These are phyloP conservation scores for Xylariales sp. DNA, from an alignment of 2,329 filamentous ascomycete species.

Conservation along the genomic window DNA sequence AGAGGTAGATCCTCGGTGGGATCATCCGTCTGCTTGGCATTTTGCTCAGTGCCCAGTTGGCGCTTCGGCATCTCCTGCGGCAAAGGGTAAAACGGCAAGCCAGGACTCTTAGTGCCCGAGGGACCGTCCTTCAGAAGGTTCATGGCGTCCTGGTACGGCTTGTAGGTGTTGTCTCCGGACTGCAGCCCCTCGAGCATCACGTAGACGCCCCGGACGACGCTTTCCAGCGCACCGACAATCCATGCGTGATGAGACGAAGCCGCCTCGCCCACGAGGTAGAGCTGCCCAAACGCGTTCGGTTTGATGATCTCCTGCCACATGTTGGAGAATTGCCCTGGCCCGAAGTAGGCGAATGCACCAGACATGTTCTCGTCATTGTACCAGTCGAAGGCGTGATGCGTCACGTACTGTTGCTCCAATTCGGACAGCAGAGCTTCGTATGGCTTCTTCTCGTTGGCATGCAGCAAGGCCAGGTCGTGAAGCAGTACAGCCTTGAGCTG, in stretches of 20 bases:
- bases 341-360: conserved; percentile 30
- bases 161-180: not conserved
- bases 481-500: conserved; percentile 24
- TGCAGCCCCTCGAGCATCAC: not conserved
- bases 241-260: conserved; percentile 27
- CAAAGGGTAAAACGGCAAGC: not conserved
- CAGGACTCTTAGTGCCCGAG: not conserved
- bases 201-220: conserved; percentile 13
- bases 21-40: not conserved
- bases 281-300: conserved; percentile 15
- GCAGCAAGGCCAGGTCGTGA: conserved; percentile 24
- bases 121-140: not conserved
- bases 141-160: not conserved
- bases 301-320: conserved; percentile 22
- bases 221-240: conserved; percentile 28
- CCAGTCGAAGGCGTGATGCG: conserved; percentile 27
- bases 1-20: not conserved
- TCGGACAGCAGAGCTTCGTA: conserved; percentile 2
- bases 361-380: conserved; percentile 21
- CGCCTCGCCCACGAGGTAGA: conserved; percentile 27
- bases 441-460: conserved; percentile 10
- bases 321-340: conserved; percentile 27
- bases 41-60: not conserved
- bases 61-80: not conserved
- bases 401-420: conserved; percentile 13